phyloP scores from a whole-genome alignment of 495 filamentous ascomycete species.

The Penicillium egyptiacum region DNA sequence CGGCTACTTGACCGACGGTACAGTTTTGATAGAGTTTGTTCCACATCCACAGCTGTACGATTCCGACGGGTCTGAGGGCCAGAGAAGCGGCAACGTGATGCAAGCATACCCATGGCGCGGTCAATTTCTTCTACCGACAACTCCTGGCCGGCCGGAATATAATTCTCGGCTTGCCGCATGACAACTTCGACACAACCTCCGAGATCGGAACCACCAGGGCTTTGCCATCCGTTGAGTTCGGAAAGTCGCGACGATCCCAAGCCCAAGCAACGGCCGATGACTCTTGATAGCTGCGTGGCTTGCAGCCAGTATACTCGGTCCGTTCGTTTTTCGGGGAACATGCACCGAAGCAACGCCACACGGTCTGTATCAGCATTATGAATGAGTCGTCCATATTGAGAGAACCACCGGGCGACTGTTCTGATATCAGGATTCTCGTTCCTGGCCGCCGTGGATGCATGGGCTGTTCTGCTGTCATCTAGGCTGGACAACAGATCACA shows the following conservation, averaged over 20 bases:
- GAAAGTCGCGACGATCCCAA: slow-evolving; percentile 58
- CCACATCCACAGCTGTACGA: slow-evolving; percentile 41
- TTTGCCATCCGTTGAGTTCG: slow-evolving; percentile 62
- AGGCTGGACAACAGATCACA: slow-evolving; percentile 62
- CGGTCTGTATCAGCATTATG: slow-evolving; percentile 51
- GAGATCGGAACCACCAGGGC: slow-evolving; percentile 61
- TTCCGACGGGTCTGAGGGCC: slow-evolving; percentile 59
- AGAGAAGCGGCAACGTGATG: slow-evolving; percentile 67
- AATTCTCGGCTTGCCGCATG: slow-evolving; percentile 61
- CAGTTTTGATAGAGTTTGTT: slow-evolving; percentile 51
- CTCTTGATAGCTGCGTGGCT: slow-evolving; percentile 55
- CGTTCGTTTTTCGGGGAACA: slow-evolving; percentile 70
- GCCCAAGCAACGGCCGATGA: slow-evolving; percentile 62
- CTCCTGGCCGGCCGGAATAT: slow-evolving; percentile 33
- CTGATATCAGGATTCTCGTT: slow-evolving; percentile 35
- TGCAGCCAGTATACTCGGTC: slow-evolving; percentile 75
- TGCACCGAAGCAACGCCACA: slow-evolving; percentile 64
- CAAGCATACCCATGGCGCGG: slow-evolving; percentile 57
- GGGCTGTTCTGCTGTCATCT: slow-evolving; percentile 43
- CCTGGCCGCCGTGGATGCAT: slow-evolving; percentile 35
- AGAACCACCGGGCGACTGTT: slow-evolving; percentile 61
- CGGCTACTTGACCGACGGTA: slow-evolving; percentile 62
- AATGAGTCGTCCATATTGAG: slow-evolving; percentile 51
- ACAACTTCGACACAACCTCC: slow-evolving; percentile 67
- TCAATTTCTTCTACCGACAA: slow-evolving; percentile 79